These are phyloP conservation scores for Globisporangium alternatum DNA, from an alignment of 352 stramenopile genomes.

Conservation along the genomic window DNA sequence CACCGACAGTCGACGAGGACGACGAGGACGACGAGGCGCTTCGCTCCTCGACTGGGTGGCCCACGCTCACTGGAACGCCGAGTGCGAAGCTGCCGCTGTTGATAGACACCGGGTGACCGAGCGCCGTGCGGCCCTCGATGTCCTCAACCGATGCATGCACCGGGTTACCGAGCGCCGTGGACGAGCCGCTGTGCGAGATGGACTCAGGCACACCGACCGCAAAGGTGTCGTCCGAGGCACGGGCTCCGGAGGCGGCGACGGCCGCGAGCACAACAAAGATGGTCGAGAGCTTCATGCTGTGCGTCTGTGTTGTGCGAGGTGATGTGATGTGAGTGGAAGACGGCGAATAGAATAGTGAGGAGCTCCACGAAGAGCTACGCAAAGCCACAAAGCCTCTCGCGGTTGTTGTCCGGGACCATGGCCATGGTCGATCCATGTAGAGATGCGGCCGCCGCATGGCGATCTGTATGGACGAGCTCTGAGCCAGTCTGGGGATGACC, in stretches of 20 bases:
- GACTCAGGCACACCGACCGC: conserved; percentile 10
- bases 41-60: neutral
- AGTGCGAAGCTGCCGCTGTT: neutral
- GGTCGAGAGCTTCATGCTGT: conserved; percentile 19
- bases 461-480: neutral
- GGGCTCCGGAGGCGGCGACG: neutral
- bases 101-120: neutral
- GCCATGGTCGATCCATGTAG: conserved; percentile 5
- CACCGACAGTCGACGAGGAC: conserved; percentile 2
- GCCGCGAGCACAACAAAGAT: conserved; percentile 8
- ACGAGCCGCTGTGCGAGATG: neutral
- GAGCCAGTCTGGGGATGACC: neutral
- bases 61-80: conserved; percentile 11
- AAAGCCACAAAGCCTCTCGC: neutral
- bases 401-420: neutral
- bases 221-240: conserved; percentile 1
- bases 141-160: conserved; percentile 1
- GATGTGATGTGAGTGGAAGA: conserved; percentile 8
- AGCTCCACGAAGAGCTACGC: conserved; percentile 5
- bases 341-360: conserved; percentile 10
- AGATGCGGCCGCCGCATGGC: neutral
- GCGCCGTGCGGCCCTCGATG: neutral
- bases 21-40: conserved; percentile 6
- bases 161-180: conserved; percentile 9
- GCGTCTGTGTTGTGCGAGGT: neutral